Conservation (phyloP, 306 rosid species). For the Castanea mollissima region DNA sequence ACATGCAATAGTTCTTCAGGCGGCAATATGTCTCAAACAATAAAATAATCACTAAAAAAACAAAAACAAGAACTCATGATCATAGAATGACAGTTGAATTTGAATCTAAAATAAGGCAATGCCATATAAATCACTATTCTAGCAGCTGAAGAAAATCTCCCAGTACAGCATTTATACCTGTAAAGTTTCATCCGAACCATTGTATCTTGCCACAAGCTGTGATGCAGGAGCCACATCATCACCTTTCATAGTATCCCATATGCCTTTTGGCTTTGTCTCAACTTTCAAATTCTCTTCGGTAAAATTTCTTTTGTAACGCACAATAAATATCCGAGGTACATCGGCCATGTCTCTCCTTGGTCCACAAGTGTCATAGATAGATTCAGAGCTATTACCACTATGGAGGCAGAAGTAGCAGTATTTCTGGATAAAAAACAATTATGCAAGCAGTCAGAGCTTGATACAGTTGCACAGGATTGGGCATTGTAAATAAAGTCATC, state of each 20-base stretch:
- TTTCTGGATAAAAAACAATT: conserved; percentile 42
- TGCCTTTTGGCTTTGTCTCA: conserved; percentile 37
- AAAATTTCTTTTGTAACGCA: conserved; percentile 74
- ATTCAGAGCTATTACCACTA: conserved; percentile 36
- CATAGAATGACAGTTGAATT: conserved; percentile 2
- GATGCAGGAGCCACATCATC: conserved; percentile 70
- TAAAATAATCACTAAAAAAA: not conserved
- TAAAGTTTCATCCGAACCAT: conserved; percentile 58
- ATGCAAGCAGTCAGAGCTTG: conserved; percentile 13
- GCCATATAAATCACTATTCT: not conserved
- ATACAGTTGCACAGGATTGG: conserved; percentile 8
- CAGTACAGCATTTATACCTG: conserved; percentile 46
- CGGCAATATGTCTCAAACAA: not conserved
- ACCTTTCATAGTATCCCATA: conserved; percentile 39
- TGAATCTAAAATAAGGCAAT: conserved; percentile 4
- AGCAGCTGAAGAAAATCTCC: conserved; percentile 1
- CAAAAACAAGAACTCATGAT: not conserved
- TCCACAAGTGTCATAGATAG: conserved; percentile 79
- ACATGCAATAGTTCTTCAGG: conserved; percentile 3
- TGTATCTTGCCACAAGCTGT: conserved; percentile 88
- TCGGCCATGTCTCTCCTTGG: conserved; percentile 56
- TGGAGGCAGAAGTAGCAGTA: conserved; percentile 76
- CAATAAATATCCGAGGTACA: conserved; percentile 63
- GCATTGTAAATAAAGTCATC: not conserved
- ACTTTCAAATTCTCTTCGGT: conserved; percentile 42